phyloP scores from a whole-genome alignment of 305 asterid species.

The Fraxinus ornus region DNA sequence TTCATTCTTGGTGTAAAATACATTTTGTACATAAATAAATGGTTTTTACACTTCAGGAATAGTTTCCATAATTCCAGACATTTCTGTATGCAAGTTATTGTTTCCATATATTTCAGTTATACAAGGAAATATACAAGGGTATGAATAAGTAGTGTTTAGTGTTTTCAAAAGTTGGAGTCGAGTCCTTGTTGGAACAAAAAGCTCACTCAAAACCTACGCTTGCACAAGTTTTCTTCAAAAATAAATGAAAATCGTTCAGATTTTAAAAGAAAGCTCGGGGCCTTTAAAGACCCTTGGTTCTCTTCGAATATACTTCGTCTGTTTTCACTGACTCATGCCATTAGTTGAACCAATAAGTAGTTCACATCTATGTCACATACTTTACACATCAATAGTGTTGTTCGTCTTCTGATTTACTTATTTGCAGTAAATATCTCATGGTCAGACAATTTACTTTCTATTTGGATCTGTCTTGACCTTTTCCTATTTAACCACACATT shows the following conservation, averaged over 20 bases:
- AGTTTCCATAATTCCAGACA: background rate
- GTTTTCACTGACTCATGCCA: background rate
- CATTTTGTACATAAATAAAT: background rate
- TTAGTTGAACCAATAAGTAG: background rate
- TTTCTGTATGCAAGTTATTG: background rate
- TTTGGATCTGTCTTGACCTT: background rate
- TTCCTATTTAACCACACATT: background rate
- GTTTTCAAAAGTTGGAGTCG: background rate
- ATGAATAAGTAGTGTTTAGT: background rate
- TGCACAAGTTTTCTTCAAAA: constrained; percentile 1
- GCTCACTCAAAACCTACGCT: background rate
- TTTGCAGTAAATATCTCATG: background rate
- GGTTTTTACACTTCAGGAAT: background rate
- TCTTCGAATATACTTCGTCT: background rate
- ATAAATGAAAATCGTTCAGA: background rate
- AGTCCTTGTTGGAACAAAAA: background rate
- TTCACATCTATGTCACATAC: background rate
- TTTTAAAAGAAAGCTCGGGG: background rate
- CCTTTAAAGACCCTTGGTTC: background rate
- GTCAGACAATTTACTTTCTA: background rate
- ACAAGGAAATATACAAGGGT: background rate
- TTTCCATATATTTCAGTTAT: background rate
- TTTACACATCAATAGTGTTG: background rate
- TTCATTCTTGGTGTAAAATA: background rate
- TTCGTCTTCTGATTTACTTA: background rate